Percentiles rank a stretch among this genome's conserved stretches.
These are phyloP conservation scores for Taiwanofungus camphoratus DNA, from an alignment of 1,284 basidiomycete species.

Conservation along the genomic window DNA sequence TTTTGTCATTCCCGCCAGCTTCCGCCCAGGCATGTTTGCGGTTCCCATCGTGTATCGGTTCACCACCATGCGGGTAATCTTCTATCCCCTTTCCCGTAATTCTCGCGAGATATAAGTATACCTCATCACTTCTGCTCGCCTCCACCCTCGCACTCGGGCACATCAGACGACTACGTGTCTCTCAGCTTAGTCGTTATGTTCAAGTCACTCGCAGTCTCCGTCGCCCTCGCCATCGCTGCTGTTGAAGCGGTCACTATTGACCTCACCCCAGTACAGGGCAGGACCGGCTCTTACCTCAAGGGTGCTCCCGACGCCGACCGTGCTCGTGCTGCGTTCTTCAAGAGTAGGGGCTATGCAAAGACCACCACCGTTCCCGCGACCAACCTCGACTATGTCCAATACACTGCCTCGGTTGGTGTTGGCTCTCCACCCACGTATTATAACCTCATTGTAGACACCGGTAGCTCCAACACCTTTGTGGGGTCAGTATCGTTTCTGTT, in stretches of 20 bases:
- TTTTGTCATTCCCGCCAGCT: too few relatives aligned
- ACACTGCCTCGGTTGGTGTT: conserved; percentile 50
- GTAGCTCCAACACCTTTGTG: conserved; percentile 19
- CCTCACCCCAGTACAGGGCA: conserved; percentile 5
- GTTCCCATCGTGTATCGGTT: too few relatives aligned
- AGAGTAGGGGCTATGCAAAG: conserved; percentile 12
- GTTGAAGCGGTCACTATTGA: conserved; percentile 1
- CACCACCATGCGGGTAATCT: too few relatives aligned
- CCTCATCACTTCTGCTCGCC: too few relatives aligned
- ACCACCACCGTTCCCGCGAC: conserved; percentile 10
- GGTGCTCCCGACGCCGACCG: conserved; percentile 9
- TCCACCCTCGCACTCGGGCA: too few relatives aligned
- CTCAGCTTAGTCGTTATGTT: conserved; percentile 2
- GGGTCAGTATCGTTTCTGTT: conserved; percentile 1
- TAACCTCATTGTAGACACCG: conserved; percentile 53
- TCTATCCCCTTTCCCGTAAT: too few relatives aligned
- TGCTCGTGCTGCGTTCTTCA: conserved; percentile 1
- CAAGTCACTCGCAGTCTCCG: not conserved
- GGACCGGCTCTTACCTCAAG: conserved; percentile 5
- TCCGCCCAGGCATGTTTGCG: too few relatives aligned
- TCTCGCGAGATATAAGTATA: too few relatives aligned
- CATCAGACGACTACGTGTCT: too few relatives aligned
- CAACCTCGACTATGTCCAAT: conserved; percentile 40
- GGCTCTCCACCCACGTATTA: conserved; percentile 57
- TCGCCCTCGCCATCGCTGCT: not conserved